Evolutionary conservation across 352 stramenopile species (phyloP), one percentile per base, ranked within the genome.

Genomic region (Phytophthora aleatoria): DNA sequence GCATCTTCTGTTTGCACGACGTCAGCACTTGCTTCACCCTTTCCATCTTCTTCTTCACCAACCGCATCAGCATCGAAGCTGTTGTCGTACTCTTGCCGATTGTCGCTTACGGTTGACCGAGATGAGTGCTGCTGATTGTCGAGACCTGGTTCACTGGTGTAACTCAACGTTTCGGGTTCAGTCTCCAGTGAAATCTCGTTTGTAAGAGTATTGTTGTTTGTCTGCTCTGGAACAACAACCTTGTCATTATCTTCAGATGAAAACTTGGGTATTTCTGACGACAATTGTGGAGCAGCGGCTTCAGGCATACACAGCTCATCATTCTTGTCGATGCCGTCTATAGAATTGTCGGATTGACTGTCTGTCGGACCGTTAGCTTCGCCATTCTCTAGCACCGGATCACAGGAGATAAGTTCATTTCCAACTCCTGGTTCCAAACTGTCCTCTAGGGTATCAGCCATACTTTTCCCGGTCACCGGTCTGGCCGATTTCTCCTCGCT

Each of bases 21-120:
- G 8, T 51, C 16, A 39, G 5, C 41, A 35, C 28, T 45, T 27
- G 59, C 28, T 2, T 52, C 47, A 16, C n/a, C 3, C 0, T 67
- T 41, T 10, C 41, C 27, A 12, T 38, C 51, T n/a, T 67, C 27
- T 24, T 24, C 26, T 42, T 31, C 20, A 63, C 55, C 50, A 20
- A 66, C 43, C 24, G 42, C 59, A 30, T 79, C 74, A 5, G 59
- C 75, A 58, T 83, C 71, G 59, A 85, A 83, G 43, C 65, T 79
- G 56, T 81, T 85, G 15, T 83, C 76, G 45, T 86, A 81, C 8
- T 85, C 55, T 10, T 44, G 56, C 39, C 51, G 61, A 16, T 67
- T 71, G 38, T 57, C 31, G 35, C 30, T 63, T 41, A 7, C 28
- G 9, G 54, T 49, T 50, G 56, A 53, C 20, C 44, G 50, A 48